These are phyloP conservation scores for Trichopus zeylanicus DNA, from an alignment of 116 monocot species.

Conservation along the genomic window DNA sequence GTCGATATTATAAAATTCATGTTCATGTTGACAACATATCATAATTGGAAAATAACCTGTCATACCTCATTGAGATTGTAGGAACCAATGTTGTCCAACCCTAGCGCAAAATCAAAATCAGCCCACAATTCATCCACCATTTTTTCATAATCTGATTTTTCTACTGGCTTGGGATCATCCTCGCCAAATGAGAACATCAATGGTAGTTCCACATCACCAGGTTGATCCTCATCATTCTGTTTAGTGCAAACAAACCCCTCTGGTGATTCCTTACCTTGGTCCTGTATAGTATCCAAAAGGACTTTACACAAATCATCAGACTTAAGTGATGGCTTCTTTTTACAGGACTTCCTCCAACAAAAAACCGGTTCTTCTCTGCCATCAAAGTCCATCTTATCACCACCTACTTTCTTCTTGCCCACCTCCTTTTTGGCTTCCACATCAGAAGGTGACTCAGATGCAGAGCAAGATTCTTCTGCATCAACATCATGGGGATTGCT, in stretches of 20 bases:
- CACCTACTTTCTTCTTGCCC: neutral
- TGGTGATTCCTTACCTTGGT: neutral
- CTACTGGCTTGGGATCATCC: constrained; percentile 18
- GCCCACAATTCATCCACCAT: constrained; percentile 59
- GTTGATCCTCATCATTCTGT: neutral
- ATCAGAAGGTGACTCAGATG: constrained; percentile 4
- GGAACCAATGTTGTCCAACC: constrained; percentile 33
- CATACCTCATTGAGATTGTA: constrained; percentile 41
- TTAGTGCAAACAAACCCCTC: neutral
- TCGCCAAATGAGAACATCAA: constrained; percentile 48
- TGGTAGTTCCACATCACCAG: constrained; percentile 6
- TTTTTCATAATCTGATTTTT: constrained; percentile 38
- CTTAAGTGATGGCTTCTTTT: neutral
- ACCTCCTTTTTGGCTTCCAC: neutral
- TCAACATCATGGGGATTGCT: neutral
- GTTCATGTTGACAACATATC: too few relatives aligned
- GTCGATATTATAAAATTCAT: too few relatives aligned
- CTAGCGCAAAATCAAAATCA: constrained; percentile 48
- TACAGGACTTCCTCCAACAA: neutral
- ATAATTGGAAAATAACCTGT: too few relatives aligned
- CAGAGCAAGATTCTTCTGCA: neutral
- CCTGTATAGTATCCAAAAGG: neutral
- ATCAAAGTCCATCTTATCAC: neutral
- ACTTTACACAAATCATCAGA: neutral
- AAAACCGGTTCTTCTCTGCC: neutral